A percentile compares a stretch with the other conserved stretches of the same genome.
phyloP scores from a whole-genome alignment of 2,329 filamentous ascomycete genomes.

The Aureobasidium sp. region DNA sequence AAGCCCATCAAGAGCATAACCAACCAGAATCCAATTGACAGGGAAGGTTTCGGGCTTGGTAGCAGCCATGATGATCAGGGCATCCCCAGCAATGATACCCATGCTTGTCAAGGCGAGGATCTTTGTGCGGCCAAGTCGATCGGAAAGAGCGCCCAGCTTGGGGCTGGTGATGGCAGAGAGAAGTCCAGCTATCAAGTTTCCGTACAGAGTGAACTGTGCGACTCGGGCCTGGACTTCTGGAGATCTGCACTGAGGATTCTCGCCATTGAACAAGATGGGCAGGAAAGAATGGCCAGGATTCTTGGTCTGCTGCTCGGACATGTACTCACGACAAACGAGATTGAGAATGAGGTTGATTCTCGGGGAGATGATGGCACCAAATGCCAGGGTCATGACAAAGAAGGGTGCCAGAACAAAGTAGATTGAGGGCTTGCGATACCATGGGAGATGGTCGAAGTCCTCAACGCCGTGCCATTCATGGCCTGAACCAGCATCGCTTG shows the following conservation, averaged over 20 bases:
- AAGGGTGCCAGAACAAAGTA: constrained; percentile 80
- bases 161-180: constrained; percentile 77
- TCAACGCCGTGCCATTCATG: constrained; percentile 20
- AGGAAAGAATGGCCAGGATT: constrained; percentile 55
- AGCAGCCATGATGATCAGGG: constrained; percentile 70
- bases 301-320: constrained; percentile 55
- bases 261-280: constrained; percentile 57
- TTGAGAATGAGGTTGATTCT: constrained; percentile 80
- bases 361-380: constrained; percentile 78
- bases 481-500: constrained; percentile 21
- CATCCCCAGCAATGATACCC: constrained; percentile 68
- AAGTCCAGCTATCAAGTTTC: constrained; percentile 66
- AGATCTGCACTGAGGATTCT: constrained; percentile 73
- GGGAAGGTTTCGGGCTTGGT: constrained; percentile 64
- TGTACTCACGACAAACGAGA: constrained; percentile 77
- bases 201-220: constrained; percentile 69
- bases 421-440: constrained; percentile 60
- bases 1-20: constrained; percentile 71
- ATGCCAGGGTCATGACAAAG: constrained; percentile 73
- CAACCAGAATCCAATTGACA: constrained; percentile 72
- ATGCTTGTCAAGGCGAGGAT: constrained; percentile 66
- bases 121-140: constrained; percentile 72
- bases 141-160: constrained; percentile 75
- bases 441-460: constrained; percentile 56
- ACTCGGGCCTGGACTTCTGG: constrained; percentile 71